Evolutionary conservation across 75 land plant species (phyloP).

Genomic region (Sequoiadendron giganteum): DNA sequence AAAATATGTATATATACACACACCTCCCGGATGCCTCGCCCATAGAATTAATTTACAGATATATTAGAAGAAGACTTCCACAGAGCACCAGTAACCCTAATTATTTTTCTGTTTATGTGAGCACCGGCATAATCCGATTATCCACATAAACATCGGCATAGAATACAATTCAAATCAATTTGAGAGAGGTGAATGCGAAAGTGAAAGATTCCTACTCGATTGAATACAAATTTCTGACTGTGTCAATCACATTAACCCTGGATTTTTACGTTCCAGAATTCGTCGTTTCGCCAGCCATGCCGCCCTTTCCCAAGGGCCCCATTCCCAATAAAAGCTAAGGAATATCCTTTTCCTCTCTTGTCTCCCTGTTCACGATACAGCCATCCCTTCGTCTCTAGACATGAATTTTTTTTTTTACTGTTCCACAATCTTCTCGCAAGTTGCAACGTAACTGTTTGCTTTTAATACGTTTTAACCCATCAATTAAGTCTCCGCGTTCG

Average conservation of each 20-base stretch:
- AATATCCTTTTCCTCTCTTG: background rate
- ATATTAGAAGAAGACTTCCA: background rate
- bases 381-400: background rate
- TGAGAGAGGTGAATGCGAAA: background rate
- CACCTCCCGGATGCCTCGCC: background rate
- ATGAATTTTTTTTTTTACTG: background rate
- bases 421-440: background rate
- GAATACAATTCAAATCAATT: background rate
- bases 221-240: background rate
- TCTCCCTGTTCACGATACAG: background rate
- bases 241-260: background rate
- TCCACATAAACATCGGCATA: background rate
- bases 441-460: background rate
- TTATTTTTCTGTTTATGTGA: background rate
- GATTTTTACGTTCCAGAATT: too few species aligned
- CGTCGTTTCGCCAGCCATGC: background rate
- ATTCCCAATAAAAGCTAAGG: background rate
- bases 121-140: background rate
- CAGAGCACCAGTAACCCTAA: background rate
- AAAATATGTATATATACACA: too few species aligned
- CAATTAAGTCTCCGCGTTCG: background rate
- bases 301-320: background rate
- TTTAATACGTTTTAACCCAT: background rate
- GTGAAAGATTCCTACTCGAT: constrained; percentile 5
- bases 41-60: background rate